These are phyloP conservation scores for Kockiozyma suomiensis DNA, from an alignment of 805 yeast genomes.

Conservation along the genomic window DNA sequence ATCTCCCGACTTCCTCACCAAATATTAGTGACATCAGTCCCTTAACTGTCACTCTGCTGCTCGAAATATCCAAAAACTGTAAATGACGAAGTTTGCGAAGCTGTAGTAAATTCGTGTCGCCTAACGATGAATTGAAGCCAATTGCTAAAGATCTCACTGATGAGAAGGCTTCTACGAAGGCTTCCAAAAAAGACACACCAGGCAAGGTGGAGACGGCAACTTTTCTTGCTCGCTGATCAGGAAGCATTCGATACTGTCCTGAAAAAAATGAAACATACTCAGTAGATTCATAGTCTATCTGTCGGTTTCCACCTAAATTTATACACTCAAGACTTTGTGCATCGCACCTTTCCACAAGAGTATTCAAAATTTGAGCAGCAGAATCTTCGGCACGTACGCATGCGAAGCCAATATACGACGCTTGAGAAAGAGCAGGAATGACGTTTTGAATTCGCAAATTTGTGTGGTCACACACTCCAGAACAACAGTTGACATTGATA, in stretches of 20 bases:
- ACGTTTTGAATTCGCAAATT: not conserved
- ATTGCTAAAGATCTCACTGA: not conserved
- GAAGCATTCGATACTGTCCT: not conserved
- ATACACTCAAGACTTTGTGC: not conserved
- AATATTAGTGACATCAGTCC: conserved; percentile 1
- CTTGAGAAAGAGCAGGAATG: not conserved
- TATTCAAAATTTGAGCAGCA: not conserved
- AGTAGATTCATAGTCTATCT: not conserved
- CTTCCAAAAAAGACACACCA: not conserved
- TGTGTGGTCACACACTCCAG: not conserved
- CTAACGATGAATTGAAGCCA: not conserved
- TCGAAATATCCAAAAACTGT: conserved; percentile 2
- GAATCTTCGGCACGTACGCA: not conserved
- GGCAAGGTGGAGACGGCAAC: not conserved
- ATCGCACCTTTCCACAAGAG: not conserved
- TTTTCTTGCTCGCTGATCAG: not conserved
- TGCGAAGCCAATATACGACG: not conserved
- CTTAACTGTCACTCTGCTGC: not conserved
- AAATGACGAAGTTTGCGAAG: not conserved
- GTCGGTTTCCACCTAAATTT: conserved; percentile 1
- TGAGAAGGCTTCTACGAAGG: not conserved
- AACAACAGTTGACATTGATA: conserved; percentile 1
- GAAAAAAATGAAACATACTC: not conserved
- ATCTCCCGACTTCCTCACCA: not conserved
- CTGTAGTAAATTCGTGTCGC: not conserved